phyloP scores from a whole-genome alignment of 2,329 filamentous ascomycete genomes.

The Pestalotiopsis sp. region DNA sequence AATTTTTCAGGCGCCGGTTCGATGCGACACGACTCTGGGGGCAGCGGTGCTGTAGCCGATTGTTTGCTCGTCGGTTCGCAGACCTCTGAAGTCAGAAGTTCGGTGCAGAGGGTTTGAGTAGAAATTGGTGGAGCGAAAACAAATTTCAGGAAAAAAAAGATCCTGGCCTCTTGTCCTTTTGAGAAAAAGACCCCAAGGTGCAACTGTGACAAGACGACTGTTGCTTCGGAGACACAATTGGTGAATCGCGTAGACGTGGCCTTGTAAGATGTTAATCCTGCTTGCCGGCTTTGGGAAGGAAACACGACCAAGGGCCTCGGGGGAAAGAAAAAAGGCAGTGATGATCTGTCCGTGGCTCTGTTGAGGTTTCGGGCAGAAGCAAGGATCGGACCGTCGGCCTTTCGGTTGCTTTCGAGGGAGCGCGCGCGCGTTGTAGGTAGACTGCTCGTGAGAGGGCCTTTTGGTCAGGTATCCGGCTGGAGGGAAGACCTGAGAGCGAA shows the following conservation, averaged over 20 bases:
- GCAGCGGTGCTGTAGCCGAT: background rate
- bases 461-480: background rate
- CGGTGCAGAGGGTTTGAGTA: background rate
- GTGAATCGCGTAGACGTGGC: slow-evolving; percentile 15
- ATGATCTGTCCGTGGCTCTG: slow-evolving; percentile 7
- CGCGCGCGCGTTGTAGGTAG: background rate
- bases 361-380: slow-evolving; percentile 1
- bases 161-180: background rate
- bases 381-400: slow-evolving; percentile 15
- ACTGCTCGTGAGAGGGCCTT: background rate
- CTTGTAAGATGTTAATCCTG: slow-evolving; percentile 9
- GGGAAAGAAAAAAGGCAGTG: background rate
- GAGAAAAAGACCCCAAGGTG: background rate
- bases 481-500: background rate
- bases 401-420: background rate
- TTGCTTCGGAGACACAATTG: slow-evolving; percentile 1
- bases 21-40: background rate
- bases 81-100: background rate
- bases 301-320: background rate
- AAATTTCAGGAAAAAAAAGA: background rate
- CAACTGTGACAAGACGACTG: slow-evolving; percentile 2
- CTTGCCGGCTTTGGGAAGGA: background rate
- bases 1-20: background rate
- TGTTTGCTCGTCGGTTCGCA: background rate
- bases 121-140: background rate